Evolutionary conservation across 2,329 filamentous ascomycete species (phyloP), one percentile per base, ranked within the genome.

Genomic region (Xylaria sp.): DNA sequence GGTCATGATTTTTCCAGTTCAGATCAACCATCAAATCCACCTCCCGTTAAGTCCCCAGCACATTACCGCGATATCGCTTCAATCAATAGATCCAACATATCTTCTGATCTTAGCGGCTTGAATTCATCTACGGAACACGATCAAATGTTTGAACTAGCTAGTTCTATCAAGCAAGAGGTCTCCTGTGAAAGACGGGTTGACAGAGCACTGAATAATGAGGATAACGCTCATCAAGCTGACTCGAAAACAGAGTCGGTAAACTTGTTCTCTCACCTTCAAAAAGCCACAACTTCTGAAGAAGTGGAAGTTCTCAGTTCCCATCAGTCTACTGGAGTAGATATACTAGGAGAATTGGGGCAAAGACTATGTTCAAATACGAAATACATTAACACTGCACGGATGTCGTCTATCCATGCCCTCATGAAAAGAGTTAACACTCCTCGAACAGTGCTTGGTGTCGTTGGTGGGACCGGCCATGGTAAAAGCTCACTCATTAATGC

Each of bases 401-500:
- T 68, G 27, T 47, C 51, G 3, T 61, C 64, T 13, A 38, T 67
- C 31, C 38, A 66, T 20, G 27, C 33, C n/a, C 63, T 73, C 10
- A 65, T 57, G 20, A 15, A 65, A 44, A 65, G 55, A 50, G 42
- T 57, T 5, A 57, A 54, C 5, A 50, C 13, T 1, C 61, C 66
- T 1, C 22, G 58, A 20, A 66, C 63, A n/a, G 60, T 67, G 20
- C 7, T 74, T 11, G 72, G 72, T 20, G 60, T 75, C 1, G 62
- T 74, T 27, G 73, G 73, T 5, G 36, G 42, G 38, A 74, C 73
- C 6, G 72, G 72, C 1, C 58, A 69, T 0, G 72, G 73, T 6
- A 74, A 75, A 42, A 74, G 72, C 58, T 73, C 71, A 7, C 50
- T 74, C 9, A 71, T 74, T 50, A 74, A 74, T 53, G 68, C 69